Base-by-base conservation (phyloP, 2,329 filamentous ascomycete genomes). In the Camptophora hylomeconis region DNA sequence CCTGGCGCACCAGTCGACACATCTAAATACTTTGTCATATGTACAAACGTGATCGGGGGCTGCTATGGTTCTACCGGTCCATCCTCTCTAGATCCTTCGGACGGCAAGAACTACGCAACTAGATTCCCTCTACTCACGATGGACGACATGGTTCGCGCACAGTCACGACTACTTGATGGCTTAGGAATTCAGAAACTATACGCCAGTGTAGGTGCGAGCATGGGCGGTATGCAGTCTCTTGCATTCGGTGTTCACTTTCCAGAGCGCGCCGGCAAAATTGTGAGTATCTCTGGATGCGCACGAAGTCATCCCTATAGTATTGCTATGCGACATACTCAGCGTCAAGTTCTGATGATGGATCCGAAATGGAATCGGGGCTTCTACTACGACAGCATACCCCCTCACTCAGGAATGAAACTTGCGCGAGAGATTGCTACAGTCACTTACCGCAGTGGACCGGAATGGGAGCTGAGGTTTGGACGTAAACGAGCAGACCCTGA, bases 311-410 rank as follows among this genome's bases (percentile, higher is more conserved):
- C 89, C 1, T 98, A 98, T 60, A 92, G 86, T 54, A 93, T 98
- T 51, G 89, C 89, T 18, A 94, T 98, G 87, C 75, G 89, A 30
- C 89, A 98, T 57, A 93, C 87, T 0, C 89, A 98, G 57, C 75
- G 89, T 16, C 89, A 95, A 60, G 89, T 94, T 1, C 69, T 98
- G 26, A 95, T 98, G 86, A 94, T 94, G 79, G 89, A 98, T 47
- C 84, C 86, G 2, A 84, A 92, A 48, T 98, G 89, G 89, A 81
- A 82, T 43, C 74, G 89, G 19, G 89, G 89, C 2, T 92, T 87
- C 59, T 95, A 95, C 63, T 92, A 93, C 51, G 78, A 76, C 47
- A 18, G 32, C 20, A 74, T 98, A 5, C 89, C 89, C 2, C 89
- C 89, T 1, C 89, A 98, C 49, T 76, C 80, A 0, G 89, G 89